phyloP scores from a whole-genome alignment of 116 monocot species.

The Cymodocea nodosa region DNA sequence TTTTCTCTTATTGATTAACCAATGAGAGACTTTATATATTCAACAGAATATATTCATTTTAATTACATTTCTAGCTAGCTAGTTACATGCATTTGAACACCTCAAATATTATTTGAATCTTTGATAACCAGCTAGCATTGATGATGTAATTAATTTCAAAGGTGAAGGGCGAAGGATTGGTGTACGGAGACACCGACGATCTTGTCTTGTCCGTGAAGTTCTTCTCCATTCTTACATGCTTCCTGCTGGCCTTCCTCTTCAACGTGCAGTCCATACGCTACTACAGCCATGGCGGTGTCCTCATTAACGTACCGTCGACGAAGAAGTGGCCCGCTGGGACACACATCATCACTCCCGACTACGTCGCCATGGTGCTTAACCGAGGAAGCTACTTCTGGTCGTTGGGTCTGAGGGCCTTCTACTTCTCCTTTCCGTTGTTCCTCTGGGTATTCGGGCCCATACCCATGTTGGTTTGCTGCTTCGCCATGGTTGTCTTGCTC shows the following conservation, averaged over 20 bases:
- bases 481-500: conserved; percentile 33
- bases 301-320: conserved; percentile 55
- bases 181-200: conserved; percentile 20
- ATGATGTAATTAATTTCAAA: no score
- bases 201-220: conserved; percentile 30
- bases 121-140: no score
- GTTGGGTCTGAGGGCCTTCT: conserved; percentile 55
- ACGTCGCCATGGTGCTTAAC: conserved; percentile 37
- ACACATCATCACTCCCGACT: conserved; percentile 16
- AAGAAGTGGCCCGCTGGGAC: not conserved
- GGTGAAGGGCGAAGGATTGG: not conserved
- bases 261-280: conserved; percentile 59
- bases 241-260: conserved; percentile 65
- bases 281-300: conserved; percentile 61
- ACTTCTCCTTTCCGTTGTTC: conserved; percentile 68
- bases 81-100: no score
- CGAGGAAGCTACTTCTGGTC: conserved; percentile 82
- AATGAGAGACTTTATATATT: no score
- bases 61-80: no score
- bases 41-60: no score
- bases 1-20: no score
- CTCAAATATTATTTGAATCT: no score
- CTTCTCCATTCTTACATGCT: conserved; percentile 61
- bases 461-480: conserved; percentile 42
- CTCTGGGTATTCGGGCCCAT: conserved; percentile 71